Percentiles rank a stretch among this genome's conserved stretches.
phyloP scores from a whole-genome alignment of 805 yeast genomes.

The Nakazawaea peltata region DNA sequence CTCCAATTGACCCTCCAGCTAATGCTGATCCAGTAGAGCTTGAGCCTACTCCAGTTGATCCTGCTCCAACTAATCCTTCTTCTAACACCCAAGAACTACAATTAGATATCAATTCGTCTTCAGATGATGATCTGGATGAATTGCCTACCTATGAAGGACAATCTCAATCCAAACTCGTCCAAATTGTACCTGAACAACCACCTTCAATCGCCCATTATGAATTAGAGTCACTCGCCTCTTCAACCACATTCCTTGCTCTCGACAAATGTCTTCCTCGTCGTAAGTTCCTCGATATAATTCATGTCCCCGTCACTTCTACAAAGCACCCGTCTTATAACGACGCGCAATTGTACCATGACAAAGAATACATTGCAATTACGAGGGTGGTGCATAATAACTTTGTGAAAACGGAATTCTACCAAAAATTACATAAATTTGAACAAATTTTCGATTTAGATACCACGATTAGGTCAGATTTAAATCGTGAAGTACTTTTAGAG shows the following conservation, averaged over 20 bases:
- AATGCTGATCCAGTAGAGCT: too few species aligned
- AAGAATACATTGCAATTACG: conserved; percentile 23
- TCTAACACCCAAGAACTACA: too few species aligned
- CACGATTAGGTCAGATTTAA: background rate
- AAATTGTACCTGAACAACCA: background rate
- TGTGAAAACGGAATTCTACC: conserved; percentile 5
- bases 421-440: conserved; percentile 4
- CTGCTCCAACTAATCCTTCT: too few species aligned
- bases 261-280: conserved; percentile 77
- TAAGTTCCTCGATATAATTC: conserved; percentile 43
- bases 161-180: background rate
- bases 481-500: conserved; percentile 8
- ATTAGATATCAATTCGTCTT: too few species aligned
- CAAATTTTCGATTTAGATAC: conserved; percentile 6
- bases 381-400: conserved; percentile 13
- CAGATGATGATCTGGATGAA: conserved; percentile 1
- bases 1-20: too few species aligned
- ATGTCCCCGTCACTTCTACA: conserved; percentile 26
- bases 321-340: conserved; percentile 16
- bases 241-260: conserved; percentile 57
- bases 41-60: too few species aligned
- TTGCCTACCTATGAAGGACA: conserved; percentile 1
- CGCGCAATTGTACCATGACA: conserved; percentile 24
- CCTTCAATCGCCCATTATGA: too few species aligned
- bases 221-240: too few species aligned